Percentiles rank a stretch among this genome's conserved stretches.
These are phyloP conservation scores for Daedaleopsis nitida DNA, from an alignment of 768 basidiomycete species.

Conservation along the genomic window DNA sequence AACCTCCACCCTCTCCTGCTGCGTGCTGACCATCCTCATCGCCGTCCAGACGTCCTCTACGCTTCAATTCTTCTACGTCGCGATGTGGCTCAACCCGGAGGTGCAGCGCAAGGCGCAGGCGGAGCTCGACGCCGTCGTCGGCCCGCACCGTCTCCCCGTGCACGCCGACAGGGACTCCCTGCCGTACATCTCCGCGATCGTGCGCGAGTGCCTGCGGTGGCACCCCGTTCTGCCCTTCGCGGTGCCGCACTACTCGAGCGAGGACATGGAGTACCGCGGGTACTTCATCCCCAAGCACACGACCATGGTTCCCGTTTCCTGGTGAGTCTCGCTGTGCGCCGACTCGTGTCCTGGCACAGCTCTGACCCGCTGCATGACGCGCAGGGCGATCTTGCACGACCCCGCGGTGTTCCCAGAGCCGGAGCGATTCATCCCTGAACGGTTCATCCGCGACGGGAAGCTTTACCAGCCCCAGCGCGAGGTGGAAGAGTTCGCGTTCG, in stretches of 20 bases:
- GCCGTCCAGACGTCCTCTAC: conserved; percentile 24
- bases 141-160: conserved; percentile 9
- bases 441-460: conserved; percentile 4
- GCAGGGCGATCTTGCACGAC: conserved; percentile 13
- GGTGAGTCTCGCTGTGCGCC: conserved; percentile 7
- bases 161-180: conserved; percentile 5
- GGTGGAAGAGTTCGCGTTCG: conserved; percentile 9
- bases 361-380: too few relatives aligned
- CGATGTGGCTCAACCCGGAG: conserved; percentile 29
- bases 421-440: conserved; percentile 10
- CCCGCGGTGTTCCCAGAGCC: conserved; percentile 3
- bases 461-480: not conserved
- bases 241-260: conserved; percentile 30
- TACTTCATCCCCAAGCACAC: conserved; percentile 29
- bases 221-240: conserved; percentile 6
- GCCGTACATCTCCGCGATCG: conserved; percentile 12
- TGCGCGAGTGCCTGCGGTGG: conserved; percentile 18
- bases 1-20: too few relatives aligned
- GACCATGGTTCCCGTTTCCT: conserved; percentile 23
- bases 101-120: conserved; percentile 21
- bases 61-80: conserved; percentile 29
- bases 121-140: conserved; percentile 17
- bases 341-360: not conserved
- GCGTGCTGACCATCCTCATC: not conserved
- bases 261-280: conserved; percentile 26